Evolutionary conservation across 371 early-diverging fungal species (phyloP), one percentile per base, ranked within the genome.

Genomic region (Rhizopus arrhizus): DNA sequence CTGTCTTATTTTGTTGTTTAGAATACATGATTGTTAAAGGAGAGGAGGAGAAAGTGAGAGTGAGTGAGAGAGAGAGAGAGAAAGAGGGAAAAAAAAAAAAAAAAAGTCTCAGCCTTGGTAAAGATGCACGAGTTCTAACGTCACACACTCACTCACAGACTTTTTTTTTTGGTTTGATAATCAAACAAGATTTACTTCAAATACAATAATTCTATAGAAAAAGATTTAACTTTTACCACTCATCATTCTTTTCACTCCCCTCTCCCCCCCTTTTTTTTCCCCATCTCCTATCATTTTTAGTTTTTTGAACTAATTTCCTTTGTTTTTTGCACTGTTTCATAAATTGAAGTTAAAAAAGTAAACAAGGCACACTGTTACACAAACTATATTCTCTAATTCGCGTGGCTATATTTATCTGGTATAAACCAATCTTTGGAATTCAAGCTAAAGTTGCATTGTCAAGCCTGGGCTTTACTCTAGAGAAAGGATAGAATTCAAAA

Each of bases 331-430:
- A 22, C 22, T 22, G 22, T 22, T 22, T 22, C 22, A 22, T 22
- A 22, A 22, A 22, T 8, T 38, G 40, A 11, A 11, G 40, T 38
- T 15, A 6, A 59, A 59, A 52, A 43, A 52, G 61, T 60, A 47
- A 60, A 53, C 46, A 36, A 46, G 15, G 53, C 61, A 60, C 61
- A 60, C 53, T 60, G 61, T 60, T 60, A 60, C 61, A 60, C 61
- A 16, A 41, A 51, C 22, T 22, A 22, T 53, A 22, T 53, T 53
- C 34, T 38, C 32, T 49, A 13, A 31, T 8, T 31, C 47, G 38
- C 31, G 10, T 48, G 48, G 48, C 48, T 29, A 48, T 48, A 10
- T 10, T 15, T 7, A 45, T 40, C 12, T 40, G 10, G 40, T 40
- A 2, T 10, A 40, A 40, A 40, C 12, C 2, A 40, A 40, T 12